Evolutionary conservation across 164 flowering plant genomes (phyloP).

Genomic region (Brasenia schreberi): DNA sequence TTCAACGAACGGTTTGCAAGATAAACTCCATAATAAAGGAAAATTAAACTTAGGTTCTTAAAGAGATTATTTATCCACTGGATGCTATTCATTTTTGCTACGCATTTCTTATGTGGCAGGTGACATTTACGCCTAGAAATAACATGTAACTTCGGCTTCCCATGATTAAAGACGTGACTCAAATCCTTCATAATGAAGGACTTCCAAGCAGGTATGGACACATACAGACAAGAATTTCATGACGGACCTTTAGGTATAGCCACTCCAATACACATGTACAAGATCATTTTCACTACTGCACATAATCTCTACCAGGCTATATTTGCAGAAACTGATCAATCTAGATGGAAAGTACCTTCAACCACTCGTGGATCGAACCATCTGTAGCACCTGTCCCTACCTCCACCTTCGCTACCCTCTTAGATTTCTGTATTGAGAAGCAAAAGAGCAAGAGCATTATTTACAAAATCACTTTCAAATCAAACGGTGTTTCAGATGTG

Average conservation of each 20-base stretch:
- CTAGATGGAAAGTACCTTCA: slow-evolving; percentile 35
- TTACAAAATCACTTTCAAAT: not conserved
- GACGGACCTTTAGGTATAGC: not conserved
- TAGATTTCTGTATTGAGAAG: slow-evolving; percentile 46
- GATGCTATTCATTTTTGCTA: not conserved
- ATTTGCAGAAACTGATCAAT: not conserved
- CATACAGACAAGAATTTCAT: too few species aligned
- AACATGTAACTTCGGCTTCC: too few species aligned
- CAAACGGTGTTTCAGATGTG: too few species aligned
- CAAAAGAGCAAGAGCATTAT: not conserved
- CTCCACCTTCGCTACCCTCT: slow-evolving; percentile 85
- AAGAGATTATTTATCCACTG: not conserved
- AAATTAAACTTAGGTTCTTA: too few species aligned
- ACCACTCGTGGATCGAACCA: slow-evolving; percentile 86
- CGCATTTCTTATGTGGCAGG: too few species aligned
- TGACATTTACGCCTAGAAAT: too few species aligned
- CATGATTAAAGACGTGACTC: too few species aligned
- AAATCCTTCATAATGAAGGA: too few species aligned
- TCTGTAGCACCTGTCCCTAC: slow-evolving; percentile 71
- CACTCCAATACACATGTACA: not conserved
- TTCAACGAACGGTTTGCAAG: not conserved
- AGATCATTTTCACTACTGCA: not conserved
- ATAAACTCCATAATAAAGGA: not conserved
- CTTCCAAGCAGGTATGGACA: not conserved
- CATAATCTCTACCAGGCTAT: not conserved